Evolutionary conservation across 805 yeast genomes (phyloP).

Genomic region (Candida sakaeoensis): DNA sequence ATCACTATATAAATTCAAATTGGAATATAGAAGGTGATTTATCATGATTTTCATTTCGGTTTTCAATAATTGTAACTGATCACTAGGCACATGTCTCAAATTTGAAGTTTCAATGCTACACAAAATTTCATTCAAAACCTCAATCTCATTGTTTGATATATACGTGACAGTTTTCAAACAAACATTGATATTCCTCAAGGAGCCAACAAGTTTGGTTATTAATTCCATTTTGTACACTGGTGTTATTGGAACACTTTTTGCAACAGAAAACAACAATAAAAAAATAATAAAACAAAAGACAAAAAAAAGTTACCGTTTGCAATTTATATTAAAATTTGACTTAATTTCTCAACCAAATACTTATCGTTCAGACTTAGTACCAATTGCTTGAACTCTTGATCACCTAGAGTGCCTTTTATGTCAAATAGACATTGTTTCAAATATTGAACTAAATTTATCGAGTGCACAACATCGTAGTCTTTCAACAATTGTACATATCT

Average conservation of each 20-base stretch:
- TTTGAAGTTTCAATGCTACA: not conserved
- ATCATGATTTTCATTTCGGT: not conserved
- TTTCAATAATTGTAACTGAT: not conserved
- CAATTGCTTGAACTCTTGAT: conserved; percentile 30
- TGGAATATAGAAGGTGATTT: not conserved
- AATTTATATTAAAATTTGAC: conserved; percentile 2
- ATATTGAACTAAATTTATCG: conserved; percentile 44
- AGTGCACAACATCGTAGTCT: conserved; percentile 32
- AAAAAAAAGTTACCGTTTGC: conserved; percentile 2
- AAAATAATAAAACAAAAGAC: not conserved
- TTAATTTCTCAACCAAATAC: conserved; percentile 30
- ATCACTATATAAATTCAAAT: not conserved
- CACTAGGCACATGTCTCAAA: not conserved
- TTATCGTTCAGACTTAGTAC: conserved; percentile 30
- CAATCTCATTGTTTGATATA: not conserved
- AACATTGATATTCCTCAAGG: not conserved
- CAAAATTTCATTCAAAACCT: not conserved
- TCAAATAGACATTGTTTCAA: conserved; percentile 29
- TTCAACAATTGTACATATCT: conserved; percentile 32
- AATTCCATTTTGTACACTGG: not conserved
- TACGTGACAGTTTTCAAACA: not conserved
- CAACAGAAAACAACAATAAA: not conserved
- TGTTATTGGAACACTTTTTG: not conserved
- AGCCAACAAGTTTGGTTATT: not conserved
- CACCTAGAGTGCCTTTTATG: conserved; percentile 23